phyloP scores from a whole-genome alignment of 139 green algal genomes.

The Tetradesmus obliquus region DNA sequence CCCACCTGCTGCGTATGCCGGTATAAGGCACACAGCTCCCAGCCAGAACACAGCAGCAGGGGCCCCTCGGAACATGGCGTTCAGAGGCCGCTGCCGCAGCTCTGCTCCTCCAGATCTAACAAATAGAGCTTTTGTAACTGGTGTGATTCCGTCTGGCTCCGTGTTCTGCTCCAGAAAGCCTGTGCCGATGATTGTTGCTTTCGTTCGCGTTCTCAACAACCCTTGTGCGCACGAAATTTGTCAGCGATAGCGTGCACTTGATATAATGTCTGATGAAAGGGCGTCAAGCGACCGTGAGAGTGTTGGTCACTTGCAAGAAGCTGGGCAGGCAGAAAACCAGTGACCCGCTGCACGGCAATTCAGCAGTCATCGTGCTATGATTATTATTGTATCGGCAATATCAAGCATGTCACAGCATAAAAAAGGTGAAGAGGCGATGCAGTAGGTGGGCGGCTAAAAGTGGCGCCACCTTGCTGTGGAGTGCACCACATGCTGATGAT shows the following conservation, averaged over 20 bases:
- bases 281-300: background rate
- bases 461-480: background rate
- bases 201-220: too few species aligned
- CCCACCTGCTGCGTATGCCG: background rate
- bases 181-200: too few species aligned
- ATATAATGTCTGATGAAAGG: too few species aligned
- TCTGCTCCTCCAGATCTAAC: too few species aligned
- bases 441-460: background rate
- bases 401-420: too few species aligned
- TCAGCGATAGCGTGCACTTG: too few species aligned
- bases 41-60: background rate
- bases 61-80: background rate
- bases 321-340: background rate
- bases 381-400: too few species aligned
- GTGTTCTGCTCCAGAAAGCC: too few species aligned
- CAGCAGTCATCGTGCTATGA: background rate
- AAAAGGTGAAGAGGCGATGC: background rate
- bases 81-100: background rate
- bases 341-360: background rate
- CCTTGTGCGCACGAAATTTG: too few species aligned
- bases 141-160: too few species aligned
- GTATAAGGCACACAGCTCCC: background rate
- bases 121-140: too few species aligned
- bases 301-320: background rate
- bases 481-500: background rate